Base-by-base conservation (phyloP, 306 rosid species). In the Vigna hirtella region DNA sequence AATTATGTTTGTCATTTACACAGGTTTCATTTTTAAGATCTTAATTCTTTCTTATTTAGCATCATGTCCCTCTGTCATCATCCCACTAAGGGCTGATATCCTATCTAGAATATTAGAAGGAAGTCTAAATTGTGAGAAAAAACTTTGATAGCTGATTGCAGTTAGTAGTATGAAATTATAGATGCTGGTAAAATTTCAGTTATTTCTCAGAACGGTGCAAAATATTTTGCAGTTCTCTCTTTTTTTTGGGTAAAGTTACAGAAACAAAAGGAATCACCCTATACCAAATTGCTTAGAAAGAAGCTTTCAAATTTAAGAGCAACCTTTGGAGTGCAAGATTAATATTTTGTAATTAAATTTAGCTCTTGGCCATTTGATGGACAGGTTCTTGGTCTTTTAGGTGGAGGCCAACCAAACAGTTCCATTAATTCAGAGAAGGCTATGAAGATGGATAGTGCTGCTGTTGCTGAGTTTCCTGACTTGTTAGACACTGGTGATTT, bases 351-450 rank as follows among this genome's bases (percentile, higher is more conserved):
- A 20, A 42, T 66, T 66, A 66, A 66, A 66, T 66, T 20, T 43
- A 42, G 72, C 53, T 42, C 36, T 66, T 66, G 52, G 36, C 36
- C 36, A 51, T 66, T 66, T 43, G 34, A 66, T 43, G 72, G 53
- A 66, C 72, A 66, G 72, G 72, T 66, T 66, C 36, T 42, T 66
- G 18, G 72, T 43, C 72, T 66, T 42, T 66, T 66, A 66, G 72
- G 72, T 66, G 72, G 72, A 42, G 16, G n/a, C 53, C 53, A 66
- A 43, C 53, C 20, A 66, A 66, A 66, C 52, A 12, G 53, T 42
- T 17, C 53, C 7, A 22, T 66, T 65, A 65, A 65, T 18, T 66
- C 72, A 18, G 72, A 20, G 53, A 43, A 66, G 72, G 72, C 53
- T 66, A 51, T 18, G 72, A 66, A 42, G 34, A 42, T 34, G 5